Conservation (phyloP, 1,284 basidiomycete genomes). For the Volvariella surrecta region DNA sequence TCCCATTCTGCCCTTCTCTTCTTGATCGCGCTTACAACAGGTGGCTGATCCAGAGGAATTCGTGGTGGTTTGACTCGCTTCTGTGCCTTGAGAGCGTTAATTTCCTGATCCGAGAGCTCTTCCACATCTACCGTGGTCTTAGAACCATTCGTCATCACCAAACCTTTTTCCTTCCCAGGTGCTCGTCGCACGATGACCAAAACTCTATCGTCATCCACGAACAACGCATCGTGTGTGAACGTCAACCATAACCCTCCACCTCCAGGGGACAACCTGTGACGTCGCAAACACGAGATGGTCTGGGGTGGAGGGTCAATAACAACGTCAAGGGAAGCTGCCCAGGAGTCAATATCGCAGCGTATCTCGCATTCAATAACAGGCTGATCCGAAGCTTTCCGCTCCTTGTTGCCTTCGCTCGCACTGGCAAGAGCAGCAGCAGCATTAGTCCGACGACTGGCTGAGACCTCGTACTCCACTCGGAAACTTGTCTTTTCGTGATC, state of each 20-base stretch:
- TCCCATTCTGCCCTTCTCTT: slow-evolving; percentile 60
- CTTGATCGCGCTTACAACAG: slow-evolving; percentile 68
- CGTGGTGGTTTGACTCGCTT: slow-evolving; percentile 85
- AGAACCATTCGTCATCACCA: slow-evolving; percentile 87
- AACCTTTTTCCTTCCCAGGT: slow-evolving; percentile 64
- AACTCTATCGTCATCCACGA: slow-evolving; percentile 71
- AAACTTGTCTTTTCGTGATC: slow-evolving; percentile 84
- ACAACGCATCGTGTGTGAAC: slow-evolving; percentile 71
- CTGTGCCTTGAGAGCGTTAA: slow-evolving; percentile 74
- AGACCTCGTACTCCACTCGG: slow-evolving; percentile 80
- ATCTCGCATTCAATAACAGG: slow-evolving; percentile 87
- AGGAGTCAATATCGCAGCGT: slow-evolving; percentile 89
- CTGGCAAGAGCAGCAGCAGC: slow-evolving; percentile 9
- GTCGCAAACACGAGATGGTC: slow-evolving; percentile 73
- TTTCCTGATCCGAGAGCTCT: slow-evolving; percentile 84
- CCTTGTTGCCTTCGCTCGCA: slow-evolving; percentile 15
- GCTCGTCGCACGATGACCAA: slow-evolving; percentile 73
- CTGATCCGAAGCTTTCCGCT: slow-evolving; percentile 16
- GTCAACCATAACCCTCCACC: slow-evolving; percentile 98
- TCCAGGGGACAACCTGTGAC: slow-evolving; percentile 80
- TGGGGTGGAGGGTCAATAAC: slow-evolving; percentile 93
- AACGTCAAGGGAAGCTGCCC: slow-evolving; percentile 83
- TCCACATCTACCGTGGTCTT: slow-evolving; percentile 86
- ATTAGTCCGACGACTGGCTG: slow-evolving; percentile 35
- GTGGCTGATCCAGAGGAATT: slow-evolving; percentile 88